Evolutionary conservation across 768 basidiomycete genomes (phyloP), one percentile per base, ranked within the genome.

Genomic region (Lepiota venenata): DNA sequence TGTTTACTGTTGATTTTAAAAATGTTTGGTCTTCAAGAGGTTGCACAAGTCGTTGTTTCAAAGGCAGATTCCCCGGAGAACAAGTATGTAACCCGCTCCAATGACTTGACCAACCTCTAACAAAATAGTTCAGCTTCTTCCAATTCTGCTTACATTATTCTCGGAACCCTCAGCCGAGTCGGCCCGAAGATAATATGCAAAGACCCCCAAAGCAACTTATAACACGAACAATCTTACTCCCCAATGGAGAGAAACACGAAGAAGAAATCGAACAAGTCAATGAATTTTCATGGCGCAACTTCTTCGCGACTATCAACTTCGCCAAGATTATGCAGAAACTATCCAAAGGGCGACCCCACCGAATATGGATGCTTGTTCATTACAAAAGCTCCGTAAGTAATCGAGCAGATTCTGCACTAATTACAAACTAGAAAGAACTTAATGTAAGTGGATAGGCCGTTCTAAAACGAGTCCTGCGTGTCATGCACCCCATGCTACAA

Each of bases 21-120:
- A 75, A 97, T 98, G 88, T 98, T 98, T 68, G 93, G 95, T n/a
- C 69, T 98, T 58, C 91, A 94, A 66, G 97, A 99, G 65, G 88
- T 97, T 2, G 79, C 88, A 0, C 78, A 79, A 15, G 83, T 87
- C 4, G 89, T 99, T 5, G 75, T 91, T n/a, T 85, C 91, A 8
- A 93, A 87, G 67, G 88, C 92, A 22, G 95, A 98, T 64, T 85
- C 84, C 2, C 87, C 87, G 6, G 88, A 93, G 51, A 82, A 90
- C 65, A 93, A 93, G 92, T 93, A 45, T 21, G 61, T 63, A 45
- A 35, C 35, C 3, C n/a, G 43, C 21, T 15, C 38, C 36, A 42
- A 41, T 42, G 35, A 40, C 47, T 32, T 44, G 2, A 42, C 29
- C 42, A 18, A 15, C 27, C 37, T 35, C 42, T 22, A 27, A 52